Percentiles rank a stretch among this genome's conserved stretches.
Conservation (phyloP, 2,329 filamentous ascomycete species). For the Epichloe scottii region DNA sequence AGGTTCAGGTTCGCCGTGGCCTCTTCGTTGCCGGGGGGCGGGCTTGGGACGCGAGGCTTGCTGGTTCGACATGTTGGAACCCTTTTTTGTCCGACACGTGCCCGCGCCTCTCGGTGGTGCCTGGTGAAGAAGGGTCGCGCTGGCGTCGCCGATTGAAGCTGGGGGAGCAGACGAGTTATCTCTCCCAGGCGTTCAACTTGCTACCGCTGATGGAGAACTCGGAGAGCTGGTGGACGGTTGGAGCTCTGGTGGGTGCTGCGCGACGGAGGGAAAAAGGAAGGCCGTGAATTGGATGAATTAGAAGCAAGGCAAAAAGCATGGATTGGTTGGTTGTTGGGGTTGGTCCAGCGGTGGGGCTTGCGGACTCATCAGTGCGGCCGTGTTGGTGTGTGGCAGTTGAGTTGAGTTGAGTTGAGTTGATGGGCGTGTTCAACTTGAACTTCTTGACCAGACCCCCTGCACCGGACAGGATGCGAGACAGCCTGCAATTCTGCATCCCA, state of each 20-base stretch:
- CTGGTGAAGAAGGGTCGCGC: background rate
- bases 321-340: background rate
- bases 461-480: background rate
- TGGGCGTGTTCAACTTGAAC: background rate
- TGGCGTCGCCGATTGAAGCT: background rate
- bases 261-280: background rate
- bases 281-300: too few relatives aligned
- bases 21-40: slow-evolving; percentile 71
- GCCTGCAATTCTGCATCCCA: background rate
- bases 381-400: too few relatives aligned
- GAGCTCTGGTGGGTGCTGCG: slow-evolving; percentile 1
- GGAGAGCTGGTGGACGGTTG: background rate
- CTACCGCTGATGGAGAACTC: background rate
- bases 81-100: background rate
- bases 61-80: slow-evolving; percentile 19
- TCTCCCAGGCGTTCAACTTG: background rate
- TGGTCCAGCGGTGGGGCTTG: background rate
- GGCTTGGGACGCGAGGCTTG: slow-evolving; percentile 56
- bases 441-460: background rate
- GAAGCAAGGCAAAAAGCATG: background rate
- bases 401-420: too few relatives aligned
- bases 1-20: slow-evolving; percentile 70
- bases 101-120: background rate
- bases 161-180: background rate
- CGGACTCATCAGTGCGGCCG: background rate